A percentile compares a stretch with the other conserved stretches of the same genome.
These are phyloP conservation scores for Hygrophila difformis DNA, from an alignment of 257 asterid genomes.

Conservation along the genomic window DNA sequence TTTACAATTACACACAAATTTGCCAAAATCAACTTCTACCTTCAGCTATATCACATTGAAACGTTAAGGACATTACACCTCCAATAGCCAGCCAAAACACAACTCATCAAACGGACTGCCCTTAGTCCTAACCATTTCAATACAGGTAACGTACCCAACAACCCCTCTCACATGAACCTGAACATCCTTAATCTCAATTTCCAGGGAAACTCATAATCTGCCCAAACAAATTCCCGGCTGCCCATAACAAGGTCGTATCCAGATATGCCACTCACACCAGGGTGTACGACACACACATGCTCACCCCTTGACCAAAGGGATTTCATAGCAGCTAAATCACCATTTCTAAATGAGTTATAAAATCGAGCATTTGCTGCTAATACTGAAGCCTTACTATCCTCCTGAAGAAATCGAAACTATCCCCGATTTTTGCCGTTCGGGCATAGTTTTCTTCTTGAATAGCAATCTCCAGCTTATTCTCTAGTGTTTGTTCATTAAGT, in stretches of 20 bases:
- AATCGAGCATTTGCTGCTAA: slow-evolving; percentile 79
- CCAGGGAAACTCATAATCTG: slow-evolving; percentile 82
- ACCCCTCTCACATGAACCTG: slow-evolving; percentile 75
- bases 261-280: slow-evolving; percentile 92
- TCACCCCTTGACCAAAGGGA: slow-evolving; percentile 78
- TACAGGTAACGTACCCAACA: slow-evolving; percentile 72
- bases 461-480: slow-evolving; percentile 64
- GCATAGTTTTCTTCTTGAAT: slow-evolving; percentile 76
- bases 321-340: slow-evolving; percentile 81
- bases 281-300: slow-evolving; percentile 85
- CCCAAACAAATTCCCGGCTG: slow-evolving; percentile 98
- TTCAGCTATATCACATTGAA: too few relatives aligned
- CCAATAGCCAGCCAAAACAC: too few relatives aligned
- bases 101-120: too few relatives aligned
- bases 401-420: slow-evolving; percentile 73
- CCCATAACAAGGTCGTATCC: slow-evolving; percentile 97
- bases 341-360: slow-evolving; percentile 70
- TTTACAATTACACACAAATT: too few relatives aligned
- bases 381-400: slow-evolving; percentile 74
- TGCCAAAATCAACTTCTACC: too few relatives aligned
- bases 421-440: slow-evolving; percentile 87
- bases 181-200: slow-evolving; percentile 76
- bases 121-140: slow-evolving; percentile 84
- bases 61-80: too few relatives aligned
- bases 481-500: slow-evolving; percentile 57